Evolutionary conservation across 352 stramenopile species (phyloP), one percentile per base, ranked within the genome.

Genomic region (Phytophthora foliorum): DNA sequence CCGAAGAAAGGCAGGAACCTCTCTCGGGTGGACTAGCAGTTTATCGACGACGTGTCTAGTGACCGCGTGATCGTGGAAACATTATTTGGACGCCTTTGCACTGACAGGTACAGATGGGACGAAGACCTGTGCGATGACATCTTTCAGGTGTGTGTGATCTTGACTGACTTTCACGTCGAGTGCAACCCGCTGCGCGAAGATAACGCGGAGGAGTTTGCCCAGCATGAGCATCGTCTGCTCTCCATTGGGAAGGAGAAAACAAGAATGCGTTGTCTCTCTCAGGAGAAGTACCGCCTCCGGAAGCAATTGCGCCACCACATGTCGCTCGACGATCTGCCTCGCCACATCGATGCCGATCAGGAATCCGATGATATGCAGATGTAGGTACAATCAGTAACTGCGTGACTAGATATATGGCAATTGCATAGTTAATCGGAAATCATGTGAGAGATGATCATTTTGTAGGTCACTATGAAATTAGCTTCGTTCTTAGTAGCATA

Each of bases 81-180:
- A 6, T 39, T 14, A 0, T 17, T 39, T 7, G 34, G 34, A 3
- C 34, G 34, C 14, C 34, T 39, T 6, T 39, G 34, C 7, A 32
- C 29, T 31, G 21, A 54, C 42, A 55, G 48, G 19, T 54, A 55
- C 31, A 13, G 29, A 14, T 54, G 41, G 55, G 4, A 13, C 4
- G 52, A 60, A 7, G 53, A 50, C 2, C n/a, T 39, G 1, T 60
- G 42, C 38, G 56, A 63, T 22, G 41, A 62, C 13, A 49, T 49
- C 27, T 54, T 55, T 7, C 39, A 62, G 13, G 14, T 14, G 6
- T 55, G 42, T 19, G 42, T 32, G 9, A 17, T 1, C 1, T 32
- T 63, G 21, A 55, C 29, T 0, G 48, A 63, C 13, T 63, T 27
- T 5, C 42, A 63, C 21, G 6, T 36, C 27, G 41, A 29, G 14